Evolutionary conservation across 805 yeast genomes (phyloP), one percentile per base, ranked within the genome.

Genomic region (Nakazawaea ambrosiae): DNA sequence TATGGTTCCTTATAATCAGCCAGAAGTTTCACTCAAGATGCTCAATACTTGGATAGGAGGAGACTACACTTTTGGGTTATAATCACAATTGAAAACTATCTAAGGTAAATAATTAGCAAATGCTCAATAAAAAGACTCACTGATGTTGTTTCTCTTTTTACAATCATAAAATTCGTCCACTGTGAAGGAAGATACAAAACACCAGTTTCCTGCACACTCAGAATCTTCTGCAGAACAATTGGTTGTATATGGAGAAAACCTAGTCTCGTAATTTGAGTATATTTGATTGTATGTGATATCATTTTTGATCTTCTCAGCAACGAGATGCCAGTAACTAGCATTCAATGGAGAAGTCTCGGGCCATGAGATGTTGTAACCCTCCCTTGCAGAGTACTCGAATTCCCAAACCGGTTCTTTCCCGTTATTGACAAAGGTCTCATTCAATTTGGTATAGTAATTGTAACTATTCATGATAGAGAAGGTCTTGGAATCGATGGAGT

Each of bases 1-100:
- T 63, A 88, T 89, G 96, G 96, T 87, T 44, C 96, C 97, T n/a
- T 81, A 65, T 52, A 88, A 89, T 61, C 89, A 83, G 65, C 95
- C 96, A 14, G 77, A 73, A 49, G 68, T 70, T 50, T 65, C 95
- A 2, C 67, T 82, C 46, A 87, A 75, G 40, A 80, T 89, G 88
- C 73, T 89, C 45, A 83, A 86, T 66, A 72, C 81, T 56, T 89
- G 97, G 97, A 60, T 86, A 33, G 46, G 60, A 30, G 95, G 92
- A 23, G 81, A 83, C 55, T 75, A 67, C 49, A 12, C 15, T 6
- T 26, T 10, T 26, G n/a, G 16, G 6, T 26, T 26, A 26, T 26
- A 26, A 26, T 6, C 16, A 26, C 6, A 22, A 22, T 22, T 22
- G 24, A 22, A 22, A 22, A 22, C 10, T 22, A 22, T 7, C 10